Percentiles rank a stretch among this genome's conserved stretches.
phyloP scores from a whole-genome alignment of 2,329 filamentous ascomycete genomes.

The Epichloe elymi region DNA sequence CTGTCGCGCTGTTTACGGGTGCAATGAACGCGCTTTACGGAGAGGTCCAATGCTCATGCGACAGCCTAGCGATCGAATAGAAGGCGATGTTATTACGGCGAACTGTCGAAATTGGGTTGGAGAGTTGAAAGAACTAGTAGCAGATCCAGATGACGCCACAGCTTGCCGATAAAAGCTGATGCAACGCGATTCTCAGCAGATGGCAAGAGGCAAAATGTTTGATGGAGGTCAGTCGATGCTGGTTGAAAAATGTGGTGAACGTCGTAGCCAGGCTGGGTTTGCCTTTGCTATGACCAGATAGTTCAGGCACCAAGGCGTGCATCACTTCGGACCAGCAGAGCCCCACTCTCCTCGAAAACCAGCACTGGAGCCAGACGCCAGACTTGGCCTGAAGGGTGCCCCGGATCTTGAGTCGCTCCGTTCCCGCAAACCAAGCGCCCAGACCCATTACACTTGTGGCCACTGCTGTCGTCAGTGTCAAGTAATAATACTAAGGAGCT shows the following conservation, averaged over 20 bases:
- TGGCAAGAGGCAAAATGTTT: constrained; percentile 12
- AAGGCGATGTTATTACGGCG: constrained; percentile 5
- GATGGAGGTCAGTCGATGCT: constrained; percentile 19
- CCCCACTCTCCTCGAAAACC: background rate
- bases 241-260: constrained; percentile 19
- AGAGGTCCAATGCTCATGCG: constrained; percentile 5
- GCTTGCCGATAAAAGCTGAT: constrained; percentile 13
- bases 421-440: constrained; percentile 3
- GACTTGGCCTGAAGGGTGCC: background rate
- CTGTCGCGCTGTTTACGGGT: constrained; percentile 22
- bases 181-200: constrained; percentile 11
- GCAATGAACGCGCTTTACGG: constrained; percentile 13
- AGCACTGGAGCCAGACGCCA: background rate
- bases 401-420: constrained; percentile 11
- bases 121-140: constrained; percentile 9
- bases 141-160: constrained; percentile 11
- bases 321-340: background rate
- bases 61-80: constrained; percentile 5
- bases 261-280: constrained; percentile 9
- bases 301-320: constrained; percentile 19
- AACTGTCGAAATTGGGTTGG: constrained; percentile 4
- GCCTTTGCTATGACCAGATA: constrained; percentile 13
- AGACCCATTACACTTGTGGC: background rate
- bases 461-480: constrained; percentile 2
- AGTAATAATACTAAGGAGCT: background rate